Base-by-base conservation (phyloP, 2,329 filamentous ascomycete species). In the Fusarium solani-melongenae region DNA sequence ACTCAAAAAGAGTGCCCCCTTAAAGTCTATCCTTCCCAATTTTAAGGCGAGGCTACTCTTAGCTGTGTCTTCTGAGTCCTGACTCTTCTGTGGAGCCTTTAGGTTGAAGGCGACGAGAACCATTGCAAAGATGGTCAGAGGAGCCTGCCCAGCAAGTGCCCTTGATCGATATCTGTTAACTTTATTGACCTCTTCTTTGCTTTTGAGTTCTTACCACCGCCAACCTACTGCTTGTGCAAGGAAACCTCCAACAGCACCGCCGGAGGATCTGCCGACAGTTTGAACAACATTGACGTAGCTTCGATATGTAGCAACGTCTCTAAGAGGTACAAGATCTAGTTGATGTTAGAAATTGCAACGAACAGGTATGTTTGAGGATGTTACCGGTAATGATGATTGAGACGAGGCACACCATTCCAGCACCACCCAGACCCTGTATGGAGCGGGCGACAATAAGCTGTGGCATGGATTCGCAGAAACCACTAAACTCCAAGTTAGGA, bases 221-320 rank as follows among this genome's bases (percentile, higher is more conserved):
- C 53, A 57, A 24, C 53, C 53, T 3, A 34, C 31, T 36, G 31
- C 20, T 11, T 57, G 31, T 17, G 53, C 53, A 24, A 57, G 31
- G 14, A 24, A 34, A 9, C 53, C 53, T 3, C 53, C 53, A 20
- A 57, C 20, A 24, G 53, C 20, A 34, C 53, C 53, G 6, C 53
- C 53, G 2, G 20, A 36, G 33, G 31, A 36, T 17, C 53, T 24
- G 3, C 53, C 33, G 6, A 36, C 20, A 12, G 53, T 57, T 15
- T 34, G 20, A 17, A 36, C 53, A 36, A 57, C 31, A 15, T 57
- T 57, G 11, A 57, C 53, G 17, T 57, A 57, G 22, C 31, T 36
- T 36, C 53, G 20, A 17, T 36, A 57, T 20, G 53, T 36, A 15
- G 31, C 53, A 12, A 36, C n/a, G 6, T 57, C 53, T 36, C 31